Base-by-base conservation (phyloP, 176 grass and related monocot species). In the Hordeum marinum region DNA sequence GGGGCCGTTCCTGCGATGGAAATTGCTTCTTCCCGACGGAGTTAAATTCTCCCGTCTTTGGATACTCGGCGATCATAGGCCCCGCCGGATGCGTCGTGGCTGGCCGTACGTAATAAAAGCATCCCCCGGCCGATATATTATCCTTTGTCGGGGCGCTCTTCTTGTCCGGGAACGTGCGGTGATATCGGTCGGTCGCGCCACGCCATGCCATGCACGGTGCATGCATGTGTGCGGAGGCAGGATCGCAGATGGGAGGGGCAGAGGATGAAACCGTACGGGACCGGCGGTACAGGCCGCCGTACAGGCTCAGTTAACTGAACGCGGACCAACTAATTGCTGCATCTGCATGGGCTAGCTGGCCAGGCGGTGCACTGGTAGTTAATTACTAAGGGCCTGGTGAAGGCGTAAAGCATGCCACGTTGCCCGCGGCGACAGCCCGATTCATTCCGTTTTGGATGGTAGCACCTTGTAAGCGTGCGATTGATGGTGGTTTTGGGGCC, bases 381-480 rank as follows among this genome's bases (percentile, higher is more conserved):
- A 1, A 14, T 50, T 50, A 6, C 20, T 55, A 20, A 21, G 12
- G 13, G 21, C 3, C 26, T 9, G 64, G 62, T 69, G 46, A 68
- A 45, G 39, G 3, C 50, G 63, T 67, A 23, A n/a, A 80, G 63
- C 14, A 6, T 17, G 6, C 46, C 46, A 17, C 14, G 14, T 50
- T 48, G 45, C 45, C 45, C 45, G 45, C 45, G 46, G 46, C 14
- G 46, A 50, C 46, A 50, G 46, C 46, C 4, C 14, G 2, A 24
- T 84, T 58, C 24, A 75, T 84, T 61, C 82, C 23, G 31, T 79
- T 27, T 75, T 66, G 68, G 68, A 15, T 5, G 34, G 68, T 29
- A 39, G 54, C 75, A 18, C 5, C 26, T 37, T 77, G 77, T 68
- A 69, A 17, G 18, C 70, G 63, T 21, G 70, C 71, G 37, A 72